Percentiles rank a stretch among this genome's conserved stretches.
phyloP scores from a whole-genome alignment of 768 basidiomycete genomes.

The Suillus spraguei region DNA sequence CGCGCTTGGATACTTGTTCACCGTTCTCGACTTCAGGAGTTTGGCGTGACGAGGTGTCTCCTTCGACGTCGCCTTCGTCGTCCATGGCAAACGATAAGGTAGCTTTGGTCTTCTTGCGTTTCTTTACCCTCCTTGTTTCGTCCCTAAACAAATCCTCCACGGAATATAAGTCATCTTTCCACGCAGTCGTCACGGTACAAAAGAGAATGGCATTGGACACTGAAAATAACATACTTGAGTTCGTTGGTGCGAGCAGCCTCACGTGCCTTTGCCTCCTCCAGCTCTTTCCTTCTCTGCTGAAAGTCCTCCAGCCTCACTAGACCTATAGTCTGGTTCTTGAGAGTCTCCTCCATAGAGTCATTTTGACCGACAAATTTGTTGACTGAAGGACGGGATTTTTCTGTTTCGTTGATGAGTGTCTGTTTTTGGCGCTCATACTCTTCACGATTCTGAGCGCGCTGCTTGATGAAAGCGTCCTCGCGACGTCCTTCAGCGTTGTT shows the following conservation, averaged over 20 bases:
- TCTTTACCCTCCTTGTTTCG: constrained; percentile 84
- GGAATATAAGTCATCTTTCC: constrained; percentile 63
- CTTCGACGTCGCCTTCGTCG: constrained; percentile 60
- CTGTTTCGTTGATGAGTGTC: constrained; percentile 83
- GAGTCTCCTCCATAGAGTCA: constrained; percentile 91
- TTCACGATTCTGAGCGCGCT: constrained; percentile 77
- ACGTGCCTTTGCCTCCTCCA: constrained; percentile 90
- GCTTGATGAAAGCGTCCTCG: constrained; percentile 83
- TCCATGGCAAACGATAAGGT: constrained; percentile 92
- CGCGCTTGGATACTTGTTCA: constrained; percentile 61
- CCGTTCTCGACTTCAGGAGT: constrained; percentile 40
- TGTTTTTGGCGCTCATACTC: constrained; percentile 84
- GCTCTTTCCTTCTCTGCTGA: constrained; percentile 81
- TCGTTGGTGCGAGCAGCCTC: constrained; percentile 86
- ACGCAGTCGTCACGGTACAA: constrained; percentile 15
- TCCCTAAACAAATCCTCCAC: constrained; percentile 89
- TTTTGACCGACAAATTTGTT: constrained; percentile 93
- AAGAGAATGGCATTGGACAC: constrained; percentile 27
- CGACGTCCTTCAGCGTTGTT: constrained; percentile 84
- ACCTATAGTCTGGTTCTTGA: constrained; percentile 91
- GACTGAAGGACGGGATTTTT: constrained; percentile 85
- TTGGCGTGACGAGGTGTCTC: constrained; percentile 40
- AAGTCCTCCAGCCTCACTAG: constrained; percentile 92
- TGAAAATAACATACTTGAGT: constrained; percentile 72
- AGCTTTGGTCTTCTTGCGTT: constrained; percentile 89